phyloP scores from a whole-genome alignment of 2,329 filamentous ascomycete species.

The Penicillium sp. region DNA sequence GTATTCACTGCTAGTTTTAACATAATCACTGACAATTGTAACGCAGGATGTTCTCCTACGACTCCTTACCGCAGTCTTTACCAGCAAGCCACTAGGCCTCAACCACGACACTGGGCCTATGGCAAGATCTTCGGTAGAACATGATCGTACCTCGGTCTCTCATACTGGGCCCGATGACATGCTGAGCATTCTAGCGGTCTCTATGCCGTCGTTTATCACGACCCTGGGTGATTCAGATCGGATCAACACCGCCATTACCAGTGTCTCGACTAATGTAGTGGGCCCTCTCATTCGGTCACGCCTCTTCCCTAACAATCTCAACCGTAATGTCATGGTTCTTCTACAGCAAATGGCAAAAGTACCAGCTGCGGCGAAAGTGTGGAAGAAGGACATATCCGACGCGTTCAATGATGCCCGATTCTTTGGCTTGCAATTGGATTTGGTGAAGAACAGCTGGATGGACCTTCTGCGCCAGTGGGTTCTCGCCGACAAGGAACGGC shows the following conservation, averaged over 20 bases:
- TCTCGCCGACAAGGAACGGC: slow-evolving; percentile 79
- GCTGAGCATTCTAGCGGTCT: slow-evolving; percentile 71
- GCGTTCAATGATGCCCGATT: slow-evolving; percentile 88
- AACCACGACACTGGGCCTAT: slow-evolving; percentile 53
- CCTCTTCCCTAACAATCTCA: slow-evolving; percentile 80
- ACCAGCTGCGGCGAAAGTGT: slow-evolving; percentile 76
- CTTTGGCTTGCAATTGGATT: slow-evolving; percentile 65
- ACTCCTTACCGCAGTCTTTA: slow-evolving; percentile 89
- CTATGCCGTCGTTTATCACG: slow-evolving; percentile 76
- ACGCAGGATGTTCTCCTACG: slow-evolving; percentile 79
- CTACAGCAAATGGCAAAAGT: slow-evolving; percentile 74
- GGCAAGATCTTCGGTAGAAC: slow-evolving; percentile 42
- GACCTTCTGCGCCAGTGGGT: slow-evolving; percentile 80
- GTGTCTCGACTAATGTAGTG: slow-evolving; percentile 79
- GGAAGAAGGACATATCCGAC: slow-evolving; percentile 89
- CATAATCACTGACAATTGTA: slow-evolving; percentile 19
- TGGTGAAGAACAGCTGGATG: slow-evolving; percentile 75
- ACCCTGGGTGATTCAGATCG: slow-evolving; percentile 84
- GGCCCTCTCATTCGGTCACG: slow-evolving; percentile 79
- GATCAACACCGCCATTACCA: slow-evolving; percentile 70
- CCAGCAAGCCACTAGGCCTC: slow-evolving; percentile 75
- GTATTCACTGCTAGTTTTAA: not conserved
- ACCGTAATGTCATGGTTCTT: slow-evolving; percentile 66
- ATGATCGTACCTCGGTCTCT: slow-evolving; percentile 37
- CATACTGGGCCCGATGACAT: slow-evolving; percentile 66